phyloP scores from a whole-genome alignment of 495 filamentous ascomycete genomes.

The Penicillium angulare region DNA sequence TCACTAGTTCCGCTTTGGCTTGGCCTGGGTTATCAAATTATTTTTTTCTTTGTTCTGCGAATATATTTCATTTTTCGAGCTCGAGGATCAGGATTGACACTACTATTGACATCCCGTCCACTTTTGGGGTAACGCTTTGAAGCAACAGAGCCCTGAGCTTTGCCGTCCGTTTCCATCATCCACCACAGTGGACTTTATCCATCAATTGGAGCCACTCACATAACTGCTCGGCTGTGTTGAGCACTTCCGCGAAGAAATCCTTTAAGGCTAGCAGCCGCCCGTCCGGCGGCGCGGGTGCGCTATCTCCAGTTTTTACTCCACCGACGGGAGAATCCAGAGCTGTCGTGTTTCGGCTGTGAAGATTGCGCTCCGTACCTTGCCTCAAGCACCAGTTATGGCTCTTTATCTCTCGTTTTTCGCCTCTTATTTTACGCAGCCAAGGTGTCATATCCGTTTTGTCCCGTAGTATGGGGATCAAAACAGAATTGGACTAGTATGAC shows the following conservation, averaged over 20 bases:
- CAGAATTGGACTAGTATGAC: neutral
- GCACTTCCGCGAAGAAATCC: constrained; percentile 20
- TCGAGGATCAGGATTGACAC: neutral
- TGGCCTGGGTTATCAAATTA: neutral
- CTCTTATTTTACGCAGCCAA: no score
- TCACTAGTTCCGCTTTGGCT: neutral
- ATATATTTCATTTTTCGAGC: neutral
- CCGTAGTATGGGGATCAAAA: neutral
- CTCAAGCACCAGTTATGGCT: neutral
- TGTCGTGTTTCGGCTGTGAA: neutral
- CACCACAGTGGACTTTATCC: neutral
- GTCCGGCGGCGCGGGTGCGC: constrained; percentile 20
- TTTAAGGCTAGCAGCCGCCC: constrained; percentile 23
- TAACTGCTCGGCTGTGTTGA: constrained; percentile 8
- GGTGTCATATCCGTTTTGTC: no score
- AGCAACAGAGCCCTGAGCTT: neutral
- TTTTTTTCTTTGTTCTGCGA: neutral
- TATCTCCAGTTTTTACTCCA: constrained; percentile 19
- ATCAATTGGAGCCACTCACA: neutral
- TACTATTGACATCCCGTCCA: no score
- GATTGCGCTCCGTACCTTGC: neutral
- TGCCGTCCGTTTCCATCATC: neutral
- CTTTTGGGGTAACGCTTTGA: neutral
- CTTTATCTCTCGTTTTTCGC: neutral
- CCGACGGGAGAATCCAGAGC: neutral